A percentile compares a stretch with the other conserved stretches of the same genome.
Conservation (phyloP, 345 rosid species). For the Jatropha curcas region DNA sequence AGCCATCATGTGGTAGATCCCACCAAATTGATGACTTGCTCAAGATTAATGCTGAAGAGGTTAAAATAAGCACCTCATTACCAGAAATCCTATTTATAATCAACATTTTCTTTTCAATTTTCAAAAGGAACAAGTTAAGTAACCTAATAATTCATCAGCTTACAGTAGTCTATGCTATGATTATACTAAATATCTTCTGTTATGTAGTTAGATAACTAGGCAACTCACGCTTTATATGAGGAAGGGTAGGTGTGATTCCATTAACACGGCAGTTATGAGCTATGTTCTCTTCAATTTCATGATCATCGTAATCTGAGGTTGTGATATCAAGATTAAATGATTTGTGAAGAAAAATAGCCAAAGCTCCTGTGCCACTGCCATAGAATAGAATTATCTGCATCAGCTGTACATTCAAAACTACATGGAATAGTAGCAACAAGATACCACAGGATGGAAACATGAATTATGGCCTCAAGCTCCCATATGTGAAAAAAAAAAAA, state of each 20-base stretch:
- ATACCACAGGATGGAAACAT: background rate
- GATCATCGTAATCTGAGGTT: constrained; percentile 83
- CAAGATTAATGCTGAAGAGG: background rate
- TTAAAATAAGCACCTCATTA: background rate
- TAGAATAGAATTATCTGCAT: constrained; percentile 9
- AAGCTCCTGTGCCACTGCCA: constrained; percentile 92
- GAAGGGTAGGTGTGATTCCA: constrained; percentile 67
- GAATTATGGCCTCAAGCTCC: too few relatives aligned
- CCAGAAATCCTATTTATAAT: background rate
- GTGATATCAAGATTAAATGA: constrained; percentile 72
- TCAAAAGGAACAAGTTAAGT: too few relatives aligned
- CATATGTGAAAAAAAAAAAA: too few relatives aligned
- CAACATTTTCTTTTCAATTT: too few relatives aligned
- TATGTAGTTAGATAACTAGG: background rate
- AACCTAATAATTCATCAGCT: background rate
- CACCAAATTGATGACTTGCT: background rate
- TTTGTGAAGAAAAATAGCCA: constrained; percentile 78
- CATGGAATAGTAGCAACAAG: background rate
- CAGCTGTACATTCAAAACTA: constrained; percentile 11
- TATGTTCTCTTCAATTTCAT: constrained; percentile 89
- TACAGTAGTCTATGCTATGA: background rate
- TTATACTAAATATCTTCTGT: background rate
- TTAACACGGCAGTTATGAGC: constrained; percentile 74
- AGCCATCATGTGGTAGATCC: background rate
- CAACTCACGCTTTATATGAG: constrained; percentile 82